Evolutionary conservation across 352 stramenopile species (phyloP), one percentile per base, ranked within the genome.

Genomic region (Globisporangium abappressorium): DNA sequence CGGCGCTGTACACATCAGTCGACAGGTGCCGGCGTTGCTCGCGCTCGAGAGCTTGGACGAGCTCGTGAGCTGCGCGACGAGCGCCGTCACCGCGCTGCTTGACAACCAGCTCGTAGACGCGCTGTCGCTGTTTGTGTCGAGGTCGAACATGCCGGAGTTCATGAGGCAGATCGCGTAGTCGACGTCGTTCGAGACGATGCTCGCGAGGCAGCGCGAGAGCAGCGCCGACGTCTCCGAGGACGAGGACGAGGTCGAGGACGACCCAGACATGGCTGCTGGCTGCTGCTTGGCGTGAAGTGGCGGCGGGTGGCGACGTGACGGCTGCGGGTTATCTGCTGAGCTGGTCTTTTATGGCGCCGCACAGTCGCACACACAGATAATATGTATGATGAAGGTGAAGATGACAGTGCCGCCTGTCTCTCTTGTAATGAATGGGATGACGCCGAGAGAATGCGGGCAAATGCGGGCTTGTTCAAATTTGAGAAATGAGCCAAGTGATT

Each of bases 81-180:
- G 59, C 18, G 51, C 20, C 18, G 8, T 58, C 7, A 22, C 41
- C 26, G 34, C 22, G 57, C 28, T 64, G 54, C 53, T 36, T 65
- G 41, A 61, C 34, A 61, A 30, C 62, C 51, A 63, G 3, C 57
- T 38, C n/a, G 57, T 61, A 15, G 59, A 68, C n/a, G 47, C 49
- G 34, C 46, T 33, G 8, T n/a, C 26, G 7, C 30, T 24, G 38
- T 5, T 65, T 46, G 70, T 46, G 8, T 70, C 46, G 38, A 82
- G 43, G 56, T 78, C 66, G 62, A 91, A 88, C 57, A 91, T 75
- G 41, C 82, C 82, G 26, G 80, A 81, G 70, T 91, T 91, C 79
- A 89, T 89, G 64, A 89, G 64, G 70, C 82, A 91, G 38, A 79
- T 58, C 38, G 77, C 77, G 66, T 91, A 91, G 38, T 70, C 49